These are phyloP conservation scores for Tuber indicum DNA, from an alignment of 495 filamentous ascomycete genomes.

Conservation along the genomic window DNA sequence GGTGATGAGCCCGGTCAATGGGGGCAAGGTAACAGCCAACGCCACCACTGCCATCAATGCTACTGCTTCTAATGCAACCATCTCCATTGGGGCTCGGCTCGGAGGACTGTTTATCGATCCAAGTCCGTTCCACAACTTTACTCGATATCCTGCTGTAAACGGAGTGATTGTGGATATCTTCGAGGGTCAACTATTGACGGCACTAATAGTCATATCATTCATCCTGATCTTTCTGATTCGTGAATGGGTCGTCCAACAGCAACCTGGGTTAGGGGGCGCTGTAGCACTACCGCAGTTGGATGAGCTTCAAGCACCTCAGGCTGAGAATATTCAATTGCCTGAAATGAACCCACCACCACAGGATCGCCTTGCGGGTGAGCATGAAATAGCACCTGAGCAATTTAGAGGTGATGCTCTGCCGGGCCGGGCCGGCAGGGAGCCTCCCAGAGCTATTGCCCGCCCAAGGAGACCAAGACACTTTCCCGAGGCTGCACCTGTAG, in stretches of 20 bases:
- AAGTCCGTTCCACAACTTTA: slow-evolving; percentile 52
- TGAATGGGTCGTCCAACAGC: slow-evolving; percentile 97
- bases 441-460: slow-evolving; percentile 20
- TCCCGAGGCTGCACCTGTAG: not conserved
- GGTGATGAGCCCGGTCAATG: slow-evolving; percentile 38
- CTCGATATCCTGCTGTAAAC: slow-evolving; percentile 66
- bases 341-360: slow-evolving; percentile 36
- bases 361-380: slow-evolving; percentile 17
- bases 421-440: slow-evolving; percentile 22
- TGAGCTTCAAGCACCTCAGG: slow-evolving; percentile 44
- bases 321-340: slow-evolving; percentile 33
- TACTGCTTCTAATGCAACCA: slow-evolving; percentile 17
- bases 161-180: slow-evolving; percentile 64
- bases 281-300: slow-evolving; percentile 46
- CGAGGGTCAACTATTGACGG: slow-evolving; percentile 88
- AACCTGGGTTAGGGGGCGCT: slow-evolving; percentile 58
- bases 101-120: slow-evolving; percentile 39
- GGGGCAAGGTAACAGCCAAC: slow-evolving; percentile 14
- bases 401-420: slow-evolving; percentile 7
- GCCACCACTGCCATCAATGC: slow-evolving; percentile 16
- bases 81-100: not conserved
- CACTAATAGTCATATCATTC: slow-evolving; percentile 82
- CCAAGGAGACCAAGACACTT: slow-evolving; percentile 20
- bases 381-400: slow-evolving; percentile 12
- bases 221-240: slow-evolving; percentile 92